Conservation (phyloP, 2,329 filamentous ascomycete genomes). For the Clonostachys solani region DNA sequence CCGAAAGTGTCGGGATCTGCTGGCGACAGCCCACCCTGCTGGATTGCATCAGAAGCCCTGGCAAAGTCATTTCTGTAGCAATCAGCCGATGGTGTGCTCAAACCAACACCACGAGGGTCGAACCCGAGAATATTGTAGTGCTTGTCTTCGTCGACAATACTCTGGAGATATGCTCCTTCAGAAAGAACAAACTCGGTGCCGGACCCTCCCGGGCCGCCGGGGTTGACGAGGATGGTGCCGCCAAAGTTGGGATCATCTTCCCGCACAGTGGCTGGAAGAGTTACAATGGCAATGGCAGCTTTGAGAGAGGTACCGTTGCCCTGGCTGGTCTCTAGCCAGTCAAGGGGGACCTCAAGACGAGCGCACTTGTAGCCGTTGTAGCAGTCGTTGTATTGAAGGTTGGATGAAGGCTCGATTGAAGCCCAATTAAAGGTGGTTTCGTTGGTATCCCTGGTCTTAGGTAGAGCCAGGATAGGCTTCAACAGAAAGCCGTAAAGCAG, state of each 20-base stretch:
- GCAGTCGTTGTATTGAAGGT: slow-evolving; percentile 33
- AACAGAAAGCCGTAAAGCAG: too few relatives aligned
- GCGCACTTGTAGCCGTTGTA: slow-evolving; percentile 32
- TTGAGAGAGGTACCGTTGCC: slow-evolving; percentile 9
- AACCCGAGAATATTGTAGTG: slow-evolving; percentile 37
- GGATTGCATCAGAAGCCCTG: not conserved
- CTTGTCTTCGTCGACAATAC: slow-evolving; percentile 12
- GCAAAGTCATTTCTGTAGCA: slow-evolving; percentile 23
- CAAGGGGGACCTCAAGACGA: slow-evolving; percentile 32
- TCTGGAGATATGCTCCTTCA: slow-evolving; percentile 20
- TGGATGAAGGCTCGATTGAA: slow-evolving; percentile 20
- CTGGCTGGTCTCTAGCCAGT: slow-evolving; percentile 25
- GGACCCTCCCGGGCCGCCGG: slow-evolving; percentile 37
- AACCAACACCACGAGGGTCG: slow-evolving; percentile 35
- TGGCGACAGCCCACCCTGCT: not conserved
- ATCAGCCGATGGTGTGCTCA: slow-evolving; percentile 27
- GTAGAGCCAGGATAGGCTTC: too few relatives aligned
- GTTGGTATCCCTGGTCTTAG: too few relatives aligned
- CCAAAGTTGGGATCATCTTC: slow-evolving; percentile 29
- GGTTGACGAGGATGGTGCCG: slow-evolving; percentile 37
- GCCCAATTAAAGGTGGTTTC: slow-evolving; percentile 25
- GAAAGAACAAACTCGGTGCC: slow-evolving; percentile 23
- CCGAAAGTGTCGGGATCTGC: too few relatives aligned
- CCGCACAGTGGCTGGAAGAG: slow-evolving; percentile 30
- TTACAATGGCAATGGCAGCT: slow-evolving; percentile 33